phyloP scores from a whole-genome alignment of 208 protist genomes.

The Ichthyophonus hoferi region DNA sequence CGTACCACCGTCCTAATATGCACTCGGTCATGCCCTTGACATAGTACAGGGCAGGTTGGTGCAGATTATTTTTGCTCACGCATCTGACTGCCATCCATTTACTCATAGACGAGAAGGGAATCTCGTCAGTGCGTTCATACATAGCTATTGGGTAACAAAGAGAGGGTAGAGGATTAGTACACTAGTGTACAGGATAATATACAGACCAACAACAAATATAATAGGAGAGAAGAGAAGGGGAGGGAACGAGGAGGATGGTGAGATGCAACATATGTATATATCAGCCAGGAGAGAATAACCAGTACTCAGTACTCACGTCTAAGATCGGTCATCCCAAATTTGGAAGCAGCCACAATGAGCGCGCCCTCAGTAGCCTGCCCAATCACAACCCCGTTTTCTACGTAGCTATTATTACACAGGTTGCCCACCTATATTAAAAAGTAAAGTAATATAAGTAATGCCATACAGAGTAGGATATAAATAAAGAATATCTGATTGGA shows the following conservation, averaged over 20 bases:
- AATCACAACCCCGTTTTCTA: constrained; percentile 20
- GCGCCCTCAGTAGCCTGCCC: constrained; percentile 54
- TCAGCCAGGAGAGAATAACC: no score
- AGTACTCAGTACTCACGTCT: neutral
- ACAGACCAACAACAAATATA: neutral
- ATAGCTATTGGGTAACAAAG: neutral
- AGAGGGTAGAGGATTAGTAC: no score
- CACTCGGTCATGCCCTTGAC: constrained; percentile 24
- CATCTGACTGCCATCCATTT: constrained; percentile 47
- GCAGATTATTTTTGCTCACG: neutral
- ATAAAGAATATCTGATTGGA: no score
- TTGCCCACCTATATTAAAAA: neutral
- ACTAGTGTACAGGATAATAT: neutral
- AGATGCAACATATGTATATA: neutral
- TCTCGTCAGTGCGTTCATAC: constrained; percentile 25
- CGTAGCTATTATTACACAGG: constrained; percentile 48
- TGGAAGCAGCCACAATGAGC: constrained; percentile 31
- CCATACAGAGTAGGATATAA: no score
- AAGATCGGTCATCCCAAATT: constrained; percentile 32
- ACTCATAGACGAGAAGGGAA: constrained; percentile 33
- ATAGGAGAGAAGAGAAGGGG: neutral
- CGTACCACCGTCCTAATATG: neutral
- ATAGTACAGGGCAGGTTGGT: neutral
- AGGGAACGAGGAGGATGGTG: neutral
- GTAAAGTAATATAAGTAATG: no score